Evolutionary conservation across 371 early-diverging fungal species (phyloP).

Genomic region (Haplosporangium sp.): DNA sequence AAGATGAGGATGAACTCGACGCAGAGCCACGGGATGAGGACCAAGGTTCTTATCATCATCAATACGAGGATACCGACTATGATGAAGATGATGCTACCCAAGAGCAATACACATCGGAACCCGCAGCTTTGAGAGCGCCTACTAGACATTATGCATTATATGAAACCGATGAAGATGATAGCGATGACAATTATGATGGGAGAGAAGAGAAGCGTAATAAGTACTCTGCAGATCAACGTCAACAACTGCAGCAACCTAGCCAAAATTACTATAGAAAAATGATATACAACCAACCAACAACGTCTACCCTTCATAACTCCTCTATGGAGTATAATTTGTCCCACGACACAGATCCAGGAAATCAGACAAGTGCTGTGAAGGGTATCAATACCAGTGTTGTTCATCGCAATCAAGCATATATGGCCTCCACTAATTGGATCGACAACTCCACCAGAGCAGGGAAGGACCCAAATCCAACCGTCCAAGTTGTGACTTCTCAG

Average conservation of each 20-base stretch:
- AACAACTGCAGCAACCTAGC: not conserved
- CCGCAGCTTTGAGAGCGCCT: not conserved
- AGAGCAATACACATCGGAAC: not conserved
- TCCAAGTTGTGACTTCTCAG: not conserved
- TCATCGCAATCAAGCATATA: not conserved
- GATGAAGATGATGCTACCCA: not conserved
- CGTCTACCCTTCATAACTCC: not conserved
- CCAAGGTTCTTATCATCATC: not conserved
- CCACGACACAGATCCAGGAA: not conserved
- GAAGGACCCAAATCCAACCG: not conserved
- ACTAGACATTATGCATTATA: constrained; percentile 21
- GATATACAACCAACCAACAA: not conserved
- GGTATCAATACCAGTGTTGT: not conserved
- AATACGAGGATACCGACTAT: not conserved
- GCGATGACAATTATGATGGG: constrained; percentile 28
- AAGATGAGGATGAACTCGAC: constrained; percentile 20
- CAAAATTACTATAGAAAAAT: not conserved
- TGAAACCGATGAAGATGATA: constrained; percentile 32
- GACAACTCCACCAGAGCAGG: not conserved
- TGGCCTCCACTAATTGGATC: not conserved
- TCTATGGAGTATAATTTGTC: constrained; percentile 3
- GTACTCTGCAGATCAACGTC: not conserved
- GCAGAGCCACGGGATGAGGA: not conserved
- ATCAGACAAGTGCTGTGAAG: not conserved
- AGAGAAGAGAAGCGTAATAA: not conserved